Percentiles rank a stretch among this genome's conserved stretches.
Conservation (phyloP, 1,139 yeast species). For the Hyphopichia khmerensis region DNA sequence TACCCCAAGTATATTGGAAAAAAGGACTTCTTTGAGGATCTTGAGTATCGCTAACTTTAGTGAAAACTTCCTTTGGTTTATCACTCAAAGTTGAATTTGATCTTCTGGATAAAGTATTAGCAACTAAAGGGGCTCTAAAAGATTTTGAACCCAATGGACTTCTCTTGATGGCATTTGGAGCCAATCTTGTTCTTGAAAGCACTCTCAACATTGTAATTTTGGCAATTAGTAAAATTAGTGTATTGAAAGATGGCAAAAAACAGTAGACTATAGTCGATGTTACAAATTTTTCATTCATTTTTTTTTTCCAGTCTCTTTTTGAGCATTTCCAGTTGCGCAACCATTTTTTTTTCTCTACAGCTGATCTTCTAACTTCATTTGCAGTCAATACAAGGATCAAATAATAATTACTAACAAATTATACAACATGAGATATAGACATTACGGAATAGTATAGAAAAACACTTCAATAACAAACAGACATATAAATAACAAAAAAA, state of each 20-base stretch:
- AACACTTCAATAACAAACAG: too few species aligned
- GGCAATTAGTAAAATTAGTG: neutral
- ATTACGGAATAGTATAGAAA: too few species aligned
- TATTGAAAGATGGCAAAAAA: neutral
- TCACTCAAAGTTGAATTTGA: conserved; percentile 12
- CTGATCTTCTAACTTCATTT: too few species aligned
- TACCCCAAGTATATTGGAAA: conserved; percentile 91
- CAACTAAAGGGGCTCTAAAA: neutral
- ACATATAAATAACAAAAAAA: neutral
- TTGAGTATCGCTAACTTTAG: conserved; percentile 56
- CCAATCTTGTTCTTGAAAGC: neutral
- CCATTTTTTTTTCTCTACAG: too few species aligned
- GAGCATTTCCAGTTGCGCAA: too few species aligned
- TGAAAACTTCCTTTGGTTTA: conserved; percentile 40
- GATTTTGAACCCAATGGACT: neutral
- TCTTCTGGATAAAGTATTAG: conserved; percentile 4
- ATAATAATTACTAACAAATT: too few species aligned
- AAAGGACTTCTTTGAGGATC: conserved; percentile 75
- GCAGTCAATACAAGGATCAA: too few species aligned
- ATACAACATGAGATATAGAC: too few species aligned
- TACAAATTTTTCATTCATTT: neutral
- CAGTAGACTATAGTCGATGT: too few species aligned
- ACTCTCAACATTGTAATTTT: conserved; percentile 1
- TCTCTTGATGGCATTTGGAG: neutral
- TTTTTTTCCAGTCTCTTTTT: neutral